A percentile compares a stretch with the other conserved stretches of the same genome.
phyloP scores from a whole-genome alignment of 352 stramenopile genomes.

The Thraustotheca clavata region DNA sequence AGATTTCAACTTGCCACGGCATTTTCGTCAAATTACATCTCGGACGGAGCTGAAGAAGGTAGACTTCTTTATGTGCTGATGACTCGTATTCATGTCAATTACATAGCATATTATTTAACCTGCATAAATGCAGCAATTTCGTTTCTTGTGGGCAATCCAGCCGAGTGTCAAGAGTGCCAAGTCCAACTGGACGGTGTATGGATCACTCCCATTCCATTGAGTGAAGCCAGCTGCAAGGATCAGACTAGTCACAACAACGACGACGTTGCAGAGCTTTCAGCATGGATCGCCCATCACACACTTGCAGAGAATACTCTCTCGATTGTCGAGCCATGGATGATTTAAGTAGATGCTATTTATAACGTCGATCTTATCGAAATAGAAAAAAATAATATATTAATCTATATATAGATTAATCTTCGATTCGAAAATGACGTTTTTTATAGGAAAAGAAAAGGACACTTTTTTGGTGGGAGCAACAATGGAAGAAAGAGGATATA shows the following conservation, averaged over 20 bases:
- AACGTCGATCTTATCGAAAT: no score
- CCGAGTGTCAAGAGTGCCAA: not conserved
- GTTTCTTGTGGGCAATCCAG: not conserved
- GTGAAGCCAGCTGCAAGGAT: not conserved
- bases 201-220: not conserved
- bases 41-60: conserved; percentile 15
- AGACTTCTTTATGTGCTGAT: not conserved
- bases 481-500: no score
- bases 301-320: not conserved
- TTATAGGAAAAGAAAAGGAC: not conserved
- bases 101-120: conserved; percentile 20
- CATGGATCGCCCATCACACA: not conserved
- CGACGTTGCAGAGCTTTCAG: conserved; percentile 6
- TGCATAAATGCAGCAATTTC: conserved; percentile 14
- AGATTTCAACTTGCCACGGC: conserved; percentile 1
- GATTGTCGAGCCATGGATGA: conserved; percentile 15
- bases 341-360: not conserved
- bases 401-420: not conserved
- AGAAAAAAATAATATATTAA: not conserved
- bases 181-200: not conserved
- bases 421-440: not conserved
- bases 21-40: conserved; percentile 6
- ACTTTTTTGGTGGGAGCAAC: not conserved
- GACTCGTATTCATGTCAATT: not conserved
- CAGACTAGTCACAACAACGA: not conserved